Evolutionary conservation across 345 rosid species (phyloP), one percentile per base, ranked within the genome.

Genomic region (Eucalyptus regnans): DNA sequence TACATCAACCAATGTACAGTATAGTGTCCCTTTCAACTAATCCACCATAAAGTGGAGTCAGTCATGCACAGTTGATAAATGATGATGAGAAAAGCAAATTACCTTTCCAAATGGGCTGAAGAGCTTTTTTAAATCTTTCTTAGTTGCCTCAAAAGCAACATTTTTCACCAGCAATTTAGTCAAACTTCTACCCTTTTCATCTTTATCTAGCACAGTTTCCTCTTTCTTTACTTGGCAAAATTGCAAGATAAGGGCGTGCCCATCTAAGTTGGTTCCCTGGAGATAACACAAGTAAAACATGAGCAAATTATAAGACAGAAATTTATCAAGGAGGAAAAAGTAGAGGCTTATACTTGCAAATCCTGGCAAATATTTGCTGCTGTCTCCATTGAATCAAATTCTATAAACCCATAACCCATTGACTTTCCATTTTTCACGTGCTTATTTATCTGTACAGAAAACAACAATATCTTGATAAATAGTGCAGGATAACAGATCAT

Each of bases 341-440:
- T 49, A 52, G 4, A 79, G 41, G 11, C 86, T 76, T 93, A 33
- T 33, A 97, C 99, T 96, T 97, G 98, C 89, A 96, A 87, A 93
- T 95, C 97, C 66, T 93, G 90, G 91, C 92, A 94, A 86, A 93
- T 91, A 88, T 87, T 93, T 89, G 95, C 91, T 81, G 98, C 97
- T 4, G 96, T 95, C 91, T 98, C 98, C 91, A 93, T 90, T 49
- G 98, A 94, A 91, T 98, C 98, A 76, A 98, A 95, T 91, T 97
- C 98, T 48, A 96, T 81, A 93, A 98, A 97, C 90, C 99, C 99
- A 93, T 94, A 97, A 76, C 99, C 99, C 92, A 92, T 93, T 29
- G 99, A 98, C 94, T 96, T 96, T 85, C 97, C 99, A 87, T 95
- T 94, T 91, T 95, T 98, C 90, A 92, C 33, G 92, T 97, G 99